Evolutionary conservation across 2,329 filamentous ascomycete species (phyloP).

Genomic region (Sclerotinia nivalis): DNA sequence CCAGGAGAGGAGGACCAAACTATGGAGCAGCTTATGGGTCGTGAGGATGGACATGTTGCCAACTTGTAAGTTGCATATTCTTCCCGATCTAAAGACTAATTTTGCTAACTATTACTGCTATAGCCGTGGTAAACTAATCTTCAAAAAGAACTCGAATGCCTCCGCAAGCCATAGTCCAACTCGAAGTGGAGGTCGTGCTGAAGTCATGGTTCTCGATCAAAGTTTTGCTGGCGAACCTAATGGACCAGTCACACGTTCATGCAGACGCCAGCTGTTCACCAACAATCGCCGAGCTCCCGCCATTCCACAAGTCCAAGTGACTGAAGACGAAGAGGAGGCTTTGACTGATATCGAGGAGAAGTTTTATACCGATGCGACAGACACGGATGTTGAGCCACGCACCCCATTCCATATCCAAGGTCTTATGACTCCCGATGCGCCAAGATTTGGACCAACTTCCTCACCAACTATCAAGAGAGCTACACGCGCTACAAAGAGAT

Average conservation of each 20-base stretch:
- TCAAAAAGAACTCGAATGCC: constrained; percentile 54
- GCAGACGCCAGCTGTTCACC: constrained; percentile 17
- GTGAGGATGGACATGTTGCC: constrained; percentile 73
- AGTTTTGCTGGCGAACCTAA: constrained; percentile 41
- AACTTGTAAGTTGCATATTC: constrained; percentile 67
- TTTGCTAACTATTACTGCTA: constrained; percentile 36
- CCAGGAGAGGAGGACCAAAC: constrained; percentile 52
- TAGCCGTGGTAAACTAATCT: constrained; percentile 78
- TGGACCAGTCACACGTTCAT: constrained; percentile 61
- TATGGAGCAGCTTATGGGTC: constrained; percentile 58
- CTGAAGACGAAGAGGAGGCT: constrained; percentile 56
- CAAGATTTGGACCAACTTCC: constrained; percentile 58
- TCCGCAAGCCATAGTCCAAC: constrained; percentile 28
- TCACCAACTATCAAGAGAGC: constrained; percentile 63
- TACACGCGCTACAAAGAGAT: constrained; percentile 56
- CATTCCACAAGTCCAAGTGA: constrained; percentile 60
- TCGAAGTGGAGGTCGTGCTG: constrained; percentile 33
- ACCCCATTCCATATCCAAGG: constrained; percentile 36
- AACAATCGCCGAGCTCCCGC: constrained; percentile 44
- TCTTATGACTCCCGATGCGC: constrained; percentile 54
- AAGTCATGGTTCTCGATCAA: constrained; percentile 41
- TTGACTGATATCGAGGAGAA: constrained; percentile 51
- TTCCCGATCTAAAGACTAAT: constrained; percentile 14
- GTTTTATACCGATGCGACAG: constrained; percentile 12
- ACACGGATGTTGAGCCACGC: constrained; percentile 15